A percentile compares a stretch with the other conserved stretches of the same genome.
phyloP scores from a whole-genome alignment of 345 rosid genomes.

The Cardiospermum halicacabum region DNA sequence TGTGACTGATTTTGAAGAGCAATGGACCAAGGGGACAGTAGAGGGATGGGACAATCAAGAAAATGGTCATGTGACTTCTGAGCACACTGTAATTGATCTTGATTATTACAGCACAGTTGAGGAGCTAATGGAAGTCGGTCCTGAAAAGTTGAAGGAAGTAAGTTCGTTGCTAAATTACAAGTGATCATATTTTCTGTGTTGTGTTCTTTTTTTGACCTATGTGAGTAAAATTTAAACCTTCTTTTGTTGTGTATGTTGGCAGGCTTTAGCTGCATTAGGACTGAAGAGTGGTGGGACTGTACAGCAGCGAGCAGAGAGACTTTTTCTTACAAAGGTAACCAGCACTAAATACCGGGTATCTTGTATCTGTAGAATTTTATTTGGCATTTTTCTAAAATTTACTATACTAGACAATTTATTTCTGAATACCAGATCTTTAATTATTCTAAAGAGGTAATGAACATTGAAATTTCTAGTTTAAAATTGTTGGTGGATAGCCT shows the following conservation, averaged over 20 bases:
- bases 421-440: neutral
- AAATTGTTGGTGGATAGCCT: neutral
- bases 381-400: neutral
- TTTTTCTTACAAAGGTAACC: slow-evolving; percentile 81
- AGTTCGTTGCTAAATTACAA: slow-evolving; percentile 11
- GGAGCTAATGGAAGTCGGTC: slow-evolving; percentile 85
- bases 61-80: slow-evolving; percentile 45
- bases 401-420: neutral
- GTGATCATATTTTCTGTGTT: neutral
- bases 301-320: slow-evolving; percentile 93
- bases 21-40: slow-evolving; percentile 48
- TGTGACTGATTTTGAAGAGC: slow-evolving; percentile 72
- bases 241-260: slow-evolving; percentile 14
- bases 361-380: neutral
- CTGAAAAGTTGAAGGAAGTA: slow-evolving; percentile 89
- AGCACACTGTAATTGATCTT: slow-evolving; percentile 61
- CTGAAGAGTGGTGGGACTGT: slow-evolving; percentile 87
- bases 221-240: too few species aligned
- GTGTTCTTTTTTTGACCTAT: neutral
- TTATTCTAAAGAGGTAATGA: neutral
- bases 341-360: neutral
- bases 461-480: neutral
- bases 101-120: slow-evolving; percentile 87
- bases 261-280: slow-evolving; percentile 88
- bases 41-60: slow-evolving; percentile 68